phyloP scores from a whole-genome alignment of 352 stramenopile genomes.

The Blastocystis sp. region DNA sequence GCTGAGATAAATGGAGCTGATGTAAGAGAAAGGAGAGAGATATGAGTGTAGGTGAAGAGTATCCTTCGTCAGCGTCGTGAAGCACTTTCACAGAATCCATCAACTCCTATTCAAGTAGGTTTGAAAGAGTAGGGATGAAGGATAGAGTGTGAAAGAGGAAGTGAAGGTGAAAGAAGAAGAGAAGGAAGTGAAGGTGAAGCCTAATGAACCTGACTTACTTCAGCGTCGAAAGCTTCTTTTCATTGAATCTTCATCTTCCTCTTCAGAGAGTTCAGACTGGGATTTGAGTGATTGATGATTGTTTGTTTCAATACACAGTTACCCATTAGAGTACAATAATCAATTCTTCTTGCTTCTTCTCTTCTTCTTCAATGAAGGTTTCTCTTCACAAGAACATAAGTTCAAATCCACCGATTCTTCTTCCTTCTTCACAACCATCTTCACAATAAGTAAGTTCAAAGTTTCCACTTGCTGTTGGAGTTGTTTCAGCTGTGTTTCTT shows the following conservation, averaged over 20 bases:
- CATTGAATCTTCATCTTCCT: neutral
- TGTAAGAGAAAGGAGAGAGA: neutral
- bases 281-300: constrained; percentile 29
- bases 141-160: neutral
- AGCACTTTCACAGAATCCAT: neutral
- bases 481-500: neutral
- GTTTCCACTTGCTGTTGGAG: constrained; percentile 19
- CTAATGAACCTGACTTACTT: neutral
- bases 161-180: neutral
- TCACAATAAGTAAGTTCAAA: neutral
- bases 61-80: neutral
- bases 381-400: neutral
- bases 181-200: neutral
- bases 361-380: neutral
- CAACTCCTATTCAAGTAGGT: neutral
- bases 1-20: neutral
- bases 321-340: neutral
- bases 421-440: constrained; percentile 23
- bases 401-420: neutral
- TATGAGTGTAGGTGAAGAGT: neutral
- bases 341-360: constrained; percentile 17
- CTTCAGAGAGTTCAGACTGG: constrained; percentile 8
- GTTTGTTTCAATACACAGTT: neutral
- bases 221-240: constrained; percentile 49
- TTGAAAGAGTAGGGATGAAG: neutral